Evolutionary conservation across 1,284 basidiomycete species (phyloP), one percentile per base, ranked within the genome.

Genomic region (Ganoderma lingzhi): DNA sequence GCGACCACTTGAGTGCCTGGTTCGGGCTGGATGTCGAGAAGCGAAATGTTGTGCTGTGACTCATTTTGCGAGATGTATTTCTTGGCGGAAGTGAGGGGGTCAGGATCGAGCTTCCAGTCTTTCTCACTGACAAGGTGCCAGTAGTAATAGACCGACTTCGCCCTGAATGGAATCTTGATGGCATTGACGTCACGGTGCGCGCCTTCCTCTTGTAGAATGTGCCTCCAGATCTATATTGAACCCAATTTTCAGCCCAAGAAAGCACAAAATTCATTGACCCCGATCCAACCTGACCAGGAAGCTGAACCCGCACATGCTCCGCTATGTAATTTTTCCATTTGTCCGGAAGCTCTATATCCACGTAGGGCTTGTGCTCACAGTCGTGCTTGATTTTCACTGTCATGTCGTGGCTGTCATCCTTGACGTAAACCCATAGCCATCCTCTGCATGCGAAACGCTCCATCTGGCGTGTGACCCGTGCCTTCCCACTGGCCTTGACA

Each of bases 161-260:
- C 23, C 23, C 1, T 23, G 23, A 23, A 23, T 23, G 23, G 23
- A 23, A 23, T 23, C 23, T 23, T 23, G 23, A 23, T 23, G 23
- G 23, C 23, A 17, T 55, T 30, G 19, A 60, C 10, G 2, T 64
- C 37, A 1, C 42, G 62, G 8, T 42, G 42, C 10, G 23, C 35
- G 12, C n/a, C 35, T 48, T 66, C 64, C 19, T 44, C 23, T 17
- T 44, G 62, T 2, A 55, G 23, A 32, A 67, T 63, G 15, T 67
- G 53, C 14, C 12, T n/a, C 66, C 66, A 67, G 19, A 67, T 67
- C 66, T 67, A 30, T 23, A n/a, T 23, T 1, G 23, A 17, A 5
- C 32, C 14, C 1, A 8, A 2, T 14, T 23, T n/a, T 61, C 56
- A 58, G 56, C 10, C 3, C 6, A 1, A 9, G 6, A 23, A 23